Evolutionary conservation across 192 early-diverging fungal genomes (phyloP).

Genomic region (Spizellomyces punctatus): DNA sequence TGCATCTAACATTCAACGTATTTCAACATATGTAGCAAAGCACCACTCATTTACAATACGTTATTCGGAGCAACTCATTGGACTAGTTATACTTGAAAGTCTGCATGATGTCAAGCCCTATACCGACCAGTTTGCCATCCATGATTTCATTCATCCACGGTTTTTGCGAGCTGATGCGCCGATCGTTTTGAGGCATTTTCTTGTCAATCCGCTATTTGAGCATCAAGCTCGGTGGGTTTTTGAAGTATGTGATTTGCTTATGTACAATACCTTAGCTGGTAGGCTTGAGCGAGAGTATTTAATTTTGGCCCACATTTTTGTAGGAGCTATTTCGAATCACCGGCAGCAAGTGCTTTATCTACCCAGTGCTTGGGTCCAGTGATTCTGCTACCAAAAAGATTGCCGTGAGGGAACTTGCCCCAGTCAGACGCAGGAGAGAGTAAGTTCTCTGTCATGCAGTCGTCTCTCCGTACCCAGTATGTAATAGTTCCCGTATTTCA

Average conservation of each 20-base stretch:
- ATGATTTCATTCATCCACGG: conserved; percentile 39
- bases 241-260: conserved; percentile 31
- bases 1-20: too few relatives aligned
- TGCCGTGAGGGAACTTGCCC: conserved; percentile 39
- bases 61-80: conserved; percentile 8
- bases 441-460: conserved; percentile 20
- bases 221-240: conserved; percentile 44
- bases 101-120: conserved; percentile 27
- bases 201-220: conserved; percentile 54
- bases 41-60: background rate
- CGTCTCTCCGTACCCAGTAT: conserved; percentile 15
- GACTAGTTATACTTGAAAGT: conserved; percentile 30
- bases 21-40: too few relatives aligned
- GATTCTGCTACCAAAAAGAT: conserved; percentile 43
- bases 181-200: conserved; percentile 35
- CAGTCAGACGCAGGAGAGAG: conserved; percentile 45
- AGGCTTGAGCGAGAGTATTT: too few relatives aligned
- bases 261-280: background rate
- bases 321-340: conserved; percentile 50
- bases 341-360: conserved; percentile 42
- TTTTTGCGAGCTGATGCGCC: conserved; percentile 21
- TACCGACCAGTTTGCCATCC: conserved; percentile 56
- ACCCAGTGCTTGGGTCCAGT: conserved; percentile 9
- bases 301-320: background rate
- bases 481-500: background rate